Evolutionary conservation across 805 yeast species (phyloP).

Genomic region (Ogataea kodamae): DNA sequence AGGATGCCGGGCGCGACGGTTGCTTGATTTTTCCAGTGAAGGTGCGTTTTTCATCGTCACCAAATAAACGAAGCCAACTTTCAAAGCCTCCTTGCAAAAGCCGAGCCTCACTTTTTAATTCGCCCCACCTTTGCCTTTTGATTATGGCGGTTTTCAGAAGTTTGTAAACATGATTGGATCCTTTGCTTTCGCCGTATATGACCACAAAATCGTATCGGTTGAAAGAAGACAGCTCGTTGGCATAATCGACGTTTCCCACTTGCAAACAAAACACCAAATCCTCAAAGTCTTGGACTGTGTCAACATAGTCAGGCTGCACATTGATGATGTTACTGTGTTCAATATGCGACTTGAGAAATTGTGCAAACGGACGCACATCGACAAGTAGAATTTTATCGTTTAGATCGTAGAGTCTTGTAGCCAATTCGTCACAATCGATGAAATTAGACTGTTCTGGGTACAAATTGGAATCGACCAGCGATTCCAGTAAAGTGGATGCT

Average conservation of each 20-base stretch:
- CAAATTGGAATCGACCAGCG: constrained; percentile 10
- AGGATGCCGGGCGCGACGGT: constrained; percentile 3
- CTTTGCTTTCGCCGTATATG: constrained; percentile 36
- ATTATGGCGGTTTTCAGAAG: constrained; percentile 14
- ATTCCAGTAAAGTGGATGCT: constrained; percentile 2
- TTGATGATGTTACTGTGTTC: constrained; percentile 37
- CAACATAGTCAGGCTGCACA: constrained; percentile 37
- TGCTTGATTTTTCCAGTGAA: constrained; percentile 11
- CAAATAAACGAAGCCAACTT: constrained; percentile 38
- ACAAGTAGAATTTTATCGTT: constrained; percentile 30
- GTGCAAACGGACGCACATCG: constrained; percentile 37
- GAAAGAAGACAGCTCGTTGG: constrained; percentile 32
- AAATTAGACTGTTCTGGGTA: constrained; percentile 13
- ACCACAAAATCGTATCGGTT: constrained; percentile 35
- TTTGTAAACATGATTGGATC: constrained; percentile 26
- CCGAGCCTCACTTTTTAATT: constrained; percentile 6
- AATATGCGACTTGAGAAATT: constrained; percentile 34
- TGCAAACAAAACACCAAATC: constrained; percentile 26
- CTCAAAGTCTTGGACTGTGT: constrained; percentile 16
- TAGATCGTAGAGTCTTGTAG: constrained; percentile 11
- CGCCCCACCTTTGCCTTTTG: constrained; percentile 13
- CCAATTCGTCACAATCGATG: constrained; percentile 15
- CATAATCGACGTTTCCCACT: constrained; percentile 30
- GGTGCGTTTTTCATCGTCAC: constrained; percentile 24
- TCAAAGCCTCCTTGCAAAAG: constrained; percentile 43